Evolutionary conservation across 2,329 filamentous ascomycete species (phyloP).

Genomic region (Aureobasidium sp.): DNA sequence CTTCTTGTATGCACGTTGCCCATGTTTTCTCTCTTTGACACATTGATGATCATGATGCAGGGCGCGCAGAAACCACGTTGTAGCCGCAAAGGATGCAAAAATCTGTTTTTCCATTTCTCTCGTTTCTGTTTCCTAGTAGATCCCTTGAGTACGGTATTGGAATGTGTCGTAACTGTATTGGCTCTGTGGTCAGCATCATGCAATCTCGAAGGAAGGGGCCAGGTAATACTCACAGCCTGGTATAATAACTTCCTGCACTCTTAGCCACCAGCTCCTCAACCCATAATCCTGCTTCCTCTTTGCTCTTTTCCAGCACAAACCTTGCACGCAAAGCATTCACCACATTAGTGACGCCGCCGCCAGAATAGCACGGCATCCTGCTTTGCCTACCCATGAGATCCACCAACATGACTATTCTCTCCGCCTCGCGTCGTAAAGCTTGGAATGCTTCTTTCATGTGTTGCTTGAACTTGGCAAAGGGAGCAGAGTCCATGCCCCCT

Average conservation of each 20-base stretch:
- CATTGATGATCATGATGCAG: too few relatives aligned
- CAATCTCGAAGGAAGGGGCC: conserved; percentile 5
- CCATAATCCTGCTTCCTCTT: conserved; percentile 71
- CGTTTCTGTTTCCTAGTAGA: conserved; percentile 49
- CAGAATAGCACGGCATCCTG: conserved; percentile 76
- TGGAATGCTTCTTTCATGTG: conserved; percentile 80
- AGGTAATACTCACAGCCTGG: conserved; percentile 51
- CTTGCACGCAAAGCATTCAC: conserved; percentile 62
- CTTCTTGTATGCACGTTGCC: too few relatives aligned
- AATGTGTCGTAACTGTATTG: conserved; percentile 67
- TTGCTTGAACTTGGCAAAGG: conserved; percentile 67
- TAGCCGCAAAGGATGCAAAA: not conserved
- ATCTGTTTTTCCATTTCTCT: not conserved
- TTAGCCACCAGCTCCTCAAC: conserved; percentile 76
- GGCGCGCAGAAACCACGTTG: too few relatives aligned
- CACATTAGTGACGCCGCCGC: conserved; percentile 62
- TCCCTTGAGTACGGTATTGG: conserved; percentile 80
- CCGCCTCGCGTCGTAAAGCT: conserved; percentile 67
- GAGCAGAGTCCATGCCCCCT: conserved; percentile 60
- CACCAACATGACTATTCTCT: conserved; percentile 73
- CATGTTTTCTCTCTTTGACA: too few relatives aligned
- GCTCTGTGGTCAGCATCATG: not conserved
- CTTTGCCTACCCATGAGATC: conserved; percentile 77
- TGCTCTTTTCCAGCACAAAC: conserved; percentile 75
- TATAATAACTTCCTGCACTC: conserved; percentile 80